Conservation (phyloP, 345 rosid species). For the Camelina laxa region DNA sequence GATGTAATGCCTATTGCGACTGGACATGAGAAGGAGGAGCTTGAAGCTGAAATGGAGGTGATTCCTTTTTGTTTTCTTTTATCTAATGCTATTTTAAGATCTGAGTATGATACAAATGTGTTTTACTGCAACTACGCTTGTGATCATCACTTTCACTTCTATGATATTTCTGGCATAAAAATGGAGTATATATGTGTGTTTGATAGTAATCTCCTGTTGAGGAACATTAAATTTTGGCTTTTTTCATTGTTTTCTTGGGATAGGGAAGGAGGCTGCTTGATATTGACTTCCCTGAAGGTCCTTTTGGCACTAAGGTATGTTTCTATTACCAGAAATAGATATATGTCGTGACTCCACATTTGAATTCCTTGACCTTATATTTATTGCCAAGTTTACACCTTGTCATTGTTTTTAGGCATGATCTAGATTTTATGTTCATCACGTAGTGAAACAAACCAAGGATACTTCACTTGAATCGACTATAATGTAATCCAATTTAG, state of each 20-base stretch:
- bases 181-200: not conserved
- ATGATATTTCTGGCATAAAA: not conserved
- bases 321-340: not conserved
- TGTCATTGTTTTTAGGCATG: not conserved
- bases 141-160: not conserved
- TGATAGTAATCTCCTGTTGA: not conserved
- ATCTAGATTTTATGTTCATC: not conserved
- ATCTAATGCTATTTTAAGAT: not conserved
- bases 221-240: not conserved
- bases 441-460: not conserved
- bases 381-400: not conserved
- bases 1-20: slow-evolving; percentile 88
- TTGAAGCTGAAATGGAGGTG: slow-evolving; percentile 78
- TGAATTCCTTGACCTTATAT: not conserved
- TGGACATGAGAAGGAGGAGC: slow-evolving; percentile 93
- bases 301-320: slow-evolving; percentile 94
- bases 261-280: slow-evolving; percentile 82
- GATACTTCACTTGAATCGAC: slow-evolving; percentile 7
- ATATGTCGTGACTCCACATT: not conserved
- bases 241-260: slow-evolving; percentile 23
- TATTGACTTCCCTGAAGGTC: slow-evolving; percentile 72
- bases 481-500: not conserved
- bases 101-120: not conserved
- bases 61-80: not conserved
- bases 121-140: not conserved